Base-by-base conservation (phyloP, 768 basidiomycete species). In the Mycena amicta region DNA sequence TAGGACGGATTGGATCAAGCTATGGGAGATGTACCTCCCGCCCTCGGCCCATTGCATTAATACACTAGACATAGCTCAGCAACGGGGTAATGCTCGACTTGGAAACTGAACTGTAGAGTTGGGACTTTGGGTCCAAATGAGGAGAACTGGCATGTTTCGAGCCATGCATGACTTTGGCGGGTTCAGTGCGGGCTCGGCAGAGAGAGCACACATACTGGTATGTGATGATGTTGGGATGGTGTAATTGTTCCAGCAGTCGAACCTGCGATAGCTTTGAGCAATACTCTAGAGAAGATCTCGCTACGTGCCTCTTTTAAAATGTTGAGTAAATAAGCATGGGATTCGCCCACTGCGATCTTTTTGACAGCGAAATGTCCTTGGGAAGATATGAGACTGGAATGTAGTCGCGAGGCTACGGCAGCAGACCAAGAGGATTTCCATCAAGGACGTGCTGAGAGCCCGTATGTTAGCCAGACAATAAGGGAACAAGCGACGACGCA, bases 31-130 rank as follows among this genome's bases (percentile, higher is more conserved):
- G 45, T 54, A 81, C 83, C 84, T 86, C 62, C 93, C 93, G 5
- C 88, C 91, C 78, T 95, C 92, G 0, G 93, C 93, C 90, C 90
- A 95, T 76, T 94, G 91, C 93, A 95, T 95, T 23, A 95, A 75
- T 11, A 94, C 86, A 63, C 92, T 93, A 63, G 29, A 26, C 26
- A 20, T n/a, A 50, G 27, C n/a, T 11, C n/a, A 13, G 50, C 15
- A 20, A 58, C 5, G 20, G 20, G 8, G 20, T 53, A 23, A 4
- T 28, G 47, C n/a, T n/a, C n/a, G n/a, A n/a, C n/a, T n/a, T n/a
- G n/a, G n/a, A n/a, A n/a, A n/a, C n/a, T n/a, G n/a, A n/a, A 92
- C 92, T 95, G 92, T 33, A 97, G 72, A 1, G 95, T 90, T 3
- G 92, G 93, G 25, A 98, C 86, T 65, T 86, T 85, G 0, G 93